Base-by-base conservation (phyloP, 176 grass and related monocot species). In the Oryza glumipatula region DNA sequence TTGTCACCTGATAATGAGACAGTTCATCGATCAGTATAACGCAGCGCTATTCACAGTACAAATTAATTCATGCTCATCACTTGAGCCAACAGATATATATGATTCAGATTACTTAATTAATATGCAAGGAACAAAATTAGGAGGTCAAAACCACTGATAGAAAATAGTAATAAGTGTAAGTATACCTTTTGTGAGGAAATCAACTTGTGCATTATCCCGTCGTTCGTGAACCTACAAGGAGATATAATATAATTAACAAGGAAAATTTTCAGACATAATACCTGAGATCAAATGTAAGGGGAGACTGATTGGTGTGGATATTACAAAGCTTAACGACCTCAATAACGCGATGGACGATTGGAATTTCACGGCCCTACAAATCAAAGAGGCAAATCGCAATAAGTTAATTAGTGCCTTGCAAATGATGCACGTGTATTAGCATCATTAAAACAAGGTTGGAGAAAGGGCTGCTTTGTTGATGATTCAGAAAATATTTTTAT, bases 261-360 rank as follows among this genome's bases (percentile, higher is more conserved):
- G 35, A 45, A n/a, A 19, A 43, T 6, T 4, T 32, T n/a, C 15
- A 65, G 6, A 73, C 12, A 3, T 28, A 7, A 73, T 7, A 63
- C 24, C 9, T 44, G 32, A 2, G 22, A 47, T 49, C 3, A 69
- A 16, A 63, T 41, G 1, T 12, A 68, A 81, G 52, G 15, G 5
- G 1, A 76, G 66, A 14, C 1, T 73, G 52, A n/a, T 79, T 72
- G 58, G 58, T 63, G 58, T 63, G n/a, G 22, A 23, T 0, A 63
- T 11, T 63, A 11, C 9, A 63, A 19, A 63, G 58, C 7, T 4
- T 63, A 63, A n/a, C 58, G 9, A 94, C 95, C 95, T 94, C 87
- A 73, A 97, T 97, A 76, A 97, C 95, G 67, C 95, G 95, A 89
- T 97, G 95, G 68, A 97, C 95, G 45, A 94, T 97, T 76, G 95